These are phyloP conservation scores for Rhodotorula mucilaginosa DNA, from an alignment of 1,284 basidiomycete species.

Conservation along the genomic window DNA sequence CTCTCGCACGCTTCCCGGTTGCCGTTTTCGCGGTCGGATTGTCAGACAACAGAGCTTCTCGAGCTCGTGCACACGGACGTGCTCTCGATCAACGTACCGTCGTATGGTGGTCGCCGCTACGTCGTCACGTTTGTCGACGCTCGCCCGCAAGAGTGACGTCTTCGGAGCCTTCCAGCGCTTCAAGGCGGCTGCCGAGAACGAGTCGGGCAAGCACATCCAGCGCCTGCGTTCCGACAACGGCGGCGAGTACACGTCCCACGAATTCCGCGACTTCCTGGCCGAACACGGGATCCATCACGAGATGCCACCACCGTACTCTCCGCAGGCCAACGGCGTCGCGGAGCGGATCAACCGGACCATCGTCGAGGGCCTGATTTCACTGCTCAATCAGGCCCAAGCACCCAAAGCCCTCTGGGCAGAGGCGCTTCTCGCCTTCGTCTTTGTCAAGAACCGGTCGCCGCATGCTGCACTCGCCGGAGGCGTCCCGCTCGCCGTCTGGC, in stretches of 20 bases:
- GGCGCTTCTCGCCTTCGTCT: no score
- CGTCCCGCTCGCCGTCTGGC: no score
- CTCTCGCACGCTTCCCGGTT: neutral
- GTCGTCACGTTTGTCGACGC: constrained; percentile 50
- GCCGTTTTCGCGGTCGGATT: constrained; percentile 11
- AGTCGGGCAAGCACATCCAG: constrained; percentile 45
- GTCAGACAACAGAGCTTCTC: neutral
- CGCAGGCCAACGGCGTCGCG: constrained; percentile 48
- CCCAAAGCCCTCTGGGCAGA: constrained; percentile 27
- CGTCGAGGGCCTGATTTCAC: constrained; percentile 43
- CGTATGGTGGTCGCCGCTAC: constrained; percentile 47
- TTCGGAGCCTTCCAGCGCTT: constrained; percentile 47
- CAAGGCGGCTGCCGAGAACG: constrained; percentile 44
- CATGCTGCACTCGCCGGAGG: no score
- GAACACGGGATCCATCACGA: constrained; percentile 41
- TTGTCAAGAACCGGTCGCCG: no score
- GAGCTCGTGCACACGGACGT: constrained; percentile 49
- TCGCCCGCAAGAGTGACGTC: constrained; percentile 49
- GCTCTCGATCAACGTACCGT: constrained; percentile 37
- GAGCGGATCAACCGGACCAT: constrained; percentile 46
- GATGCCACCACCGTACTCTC: constrained; percentile 50
- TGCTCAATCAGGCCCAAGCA: constrained; percentile 44
- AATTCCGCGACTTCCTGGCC: constrained; percentile 44
- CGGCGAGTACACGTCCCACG: constrained; percentile 39
- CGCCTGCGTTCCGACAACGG: constrained; percentile 45